Evolutionary conservation across 306 rosid species (phyloP).

Genomic region (Vigna reflexopilosa): DNA sequence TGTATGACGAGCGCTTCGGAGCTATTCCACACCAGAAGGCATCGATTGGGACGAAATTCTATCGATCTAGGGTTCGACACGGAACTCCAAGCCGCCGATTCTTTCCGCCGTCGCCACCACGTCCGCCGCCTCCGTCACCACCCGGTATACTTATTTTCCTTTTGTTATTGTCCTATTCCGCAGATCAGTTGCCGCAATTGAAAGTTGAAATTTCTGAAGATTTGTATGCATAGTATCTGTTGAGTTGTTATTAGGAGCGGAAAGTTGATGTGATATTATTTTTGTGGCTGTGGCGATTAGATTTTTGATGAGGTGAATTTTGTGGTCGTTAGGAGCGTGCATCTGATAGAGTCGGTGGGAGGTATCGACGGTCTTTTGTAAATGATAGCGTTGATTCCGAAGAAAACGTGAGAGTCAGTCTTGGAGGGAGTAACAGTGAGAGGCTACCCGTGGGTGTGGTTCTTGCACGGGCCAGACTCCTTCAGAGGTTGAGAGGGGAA

Average conservation of each 20-base stretch:
- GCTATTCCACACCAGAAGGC: slow-evolving; percentile 73
- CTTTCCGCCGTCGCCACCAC: slow-evolving; percentile 57
- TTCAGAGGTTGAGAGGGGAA: slow-evolving; percentile 85
- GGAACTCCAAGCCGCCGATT: slow-evolving; percentile 46
- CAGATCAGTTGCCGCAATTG: background rate
- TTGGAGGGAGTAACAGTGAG: slow-evolving; percentile 51
- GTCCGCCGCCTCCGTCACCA: slow-evolving; percentile 55
- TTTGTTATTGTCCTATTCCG: background rate
- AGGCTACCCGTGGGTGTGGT: slow-evolving; percentile 82
- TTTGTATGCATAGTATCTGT: background rate
- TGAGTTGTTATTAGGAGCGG: background rate
- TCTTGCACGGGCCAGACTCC: slow-evolving; percentile 85
- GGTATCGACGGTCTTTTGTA: slow-evolving; percentile 44
- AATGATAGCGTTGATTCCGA: slow-evolving; percentile 48
- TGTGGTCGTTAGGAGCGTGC: slow-evolving; percentile 56
- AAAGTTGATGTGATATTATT: background rate
- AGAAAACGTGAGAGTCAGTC: slow-evolving; percentile 49
- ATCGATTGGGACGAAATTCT: slow-evolving; percentile 69
- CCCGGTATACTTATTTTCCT: slow-evolving; percentile 34
- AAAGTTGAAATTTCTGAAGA: background rate
- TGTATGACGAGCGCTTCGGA: slow-evolving; percentile 99
- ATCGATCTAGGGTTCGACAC: slow-evolving; percentile 52
- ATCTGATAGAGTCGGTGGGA: slow-evolving; percentile 51
- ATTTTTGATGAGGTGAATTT: background rate
- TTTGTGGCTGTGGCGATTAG: background rate